Base-by-base conservation (phyloP, 2,329 filamentous ascomycete genomes). In the Trichoderma polysporum region DNA sequence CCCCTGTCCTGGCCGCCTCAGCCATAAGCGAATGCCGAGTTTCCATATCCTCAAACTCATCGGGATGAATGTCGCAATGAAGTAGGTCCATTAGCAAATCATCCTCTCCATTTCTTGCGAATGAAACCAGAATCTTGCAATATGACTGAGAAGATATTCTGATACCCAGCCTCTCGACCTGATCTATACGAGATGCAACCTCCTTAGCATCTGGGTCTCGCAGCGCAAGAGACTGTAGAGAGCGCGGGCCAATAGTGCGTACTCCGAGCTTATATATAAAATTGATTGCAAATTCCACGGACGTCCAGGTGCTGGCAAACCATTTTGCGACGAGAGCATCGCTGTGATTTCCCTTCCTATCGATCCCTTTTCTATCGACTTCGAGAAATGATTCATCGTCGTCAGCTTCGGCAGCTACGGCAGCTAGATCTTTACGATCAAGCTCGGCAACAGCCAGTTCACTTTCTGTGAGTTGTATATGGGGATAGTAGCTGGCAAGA, bases 151-250 rank as follows among this genome's bases (percentile, higher is more conserved):
- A 78, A 4, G 86, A 83, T 31, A 92, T 80, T 0, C 82, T 80
- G 33, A 97, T 91, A 0, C 87, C 88, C 6, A 86, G 80, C 60
- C 83, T 79, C 68, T 85, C 81, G 3, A 97, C 81, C 63, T 87
- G 83, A 29, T 82, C 76, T 29, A 97, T 83, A 35, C 87, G 86
- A 0, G 80, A 75, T 27, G 82, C 73, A n/a, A 95, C 80, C 7
- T 83, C 84, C 35, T 83, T 79, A 0, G 87, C 76, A 10, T 84
- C 84, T 1, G 80, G 76, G 61, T 91, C 86, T 72, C 91, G 85
- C 12, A 90, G 77, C 3, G 89, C 92, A 76, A 97, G 87, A 53
- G 94, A 90, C 70, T 93, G 90, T 22, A 97, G 76, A 4, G 92
- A 91, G 19, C 90, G 80, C 0, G 93, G 90, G 0, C 93, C 93